phyloP scores from a whole-genome alignment of 1,284 basidiomycete genomes.

The Cutaneotrichosporon cavernicola region DNA sequence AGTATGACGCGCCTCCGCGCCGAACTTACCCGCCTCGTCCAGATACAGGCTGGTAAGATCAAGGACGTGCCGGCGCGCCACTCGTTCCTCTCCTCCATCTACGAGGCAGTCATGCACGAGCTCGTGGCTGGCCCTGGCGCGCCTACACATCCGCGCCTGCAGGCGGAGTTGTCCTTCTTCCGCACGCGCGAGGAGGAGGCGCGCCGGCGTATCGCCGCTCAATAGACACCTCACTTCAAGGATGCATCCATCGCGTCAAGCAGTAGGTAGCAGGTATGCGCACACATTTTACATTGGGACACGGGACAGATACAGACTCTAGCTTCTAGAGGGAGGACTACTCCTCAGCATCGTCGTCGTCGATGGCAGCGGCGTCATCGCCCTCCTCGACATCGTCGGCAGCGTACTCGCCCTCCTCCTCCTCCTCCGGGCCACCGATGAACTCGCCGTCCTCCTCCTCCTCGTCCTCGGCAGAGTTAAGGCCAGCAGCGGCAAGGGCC shows the following conservation, averaged over 20 bases:
- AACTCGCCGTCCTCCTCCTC: constrained; percentile 31
- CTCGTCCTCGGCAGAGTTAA: constrained; percentile 28
- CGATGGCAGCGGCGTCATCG: constrained; percentile 30
- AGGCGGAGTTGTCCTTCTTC: constrained; percentile 63
- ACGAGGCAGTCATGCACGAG: constrained; percentile 71
- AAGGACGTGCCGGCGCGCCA: constrained; percentile 60
- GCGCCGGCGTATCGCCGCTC: constrained; percentile 50
- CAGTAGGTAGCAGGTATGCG: neutral
- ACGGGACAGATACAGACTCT: neutral
- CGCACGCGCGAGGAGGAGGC: constrained; percentile 62
- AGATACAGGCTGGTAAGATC: constrained; percentile 67
- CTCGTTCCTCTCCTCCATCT: constrained; percentile 69
- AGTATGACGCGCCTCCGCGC: constrained; percentile 82
- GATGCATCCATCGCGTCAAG: neutral
- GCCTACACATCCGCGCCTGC: constrained; percentile 60
- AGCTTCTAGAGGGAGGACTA: constrained; percentile 22
- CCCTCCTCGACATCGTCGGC: constrained; percentile 23
- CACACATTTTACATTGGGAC: constrained; percentile 1
- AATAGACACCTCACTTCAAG: constrained; percentile 3
- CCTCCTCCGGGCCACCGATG: constrained; percentile 29
- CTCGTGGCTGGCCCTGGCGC: constrained; percentile 60
- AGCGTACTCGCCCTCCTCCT: constrained; percentile 23
- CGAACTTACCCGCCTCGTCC: constrained; percentile 77
- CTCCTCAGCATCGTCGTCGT: constrained; percentile 31
- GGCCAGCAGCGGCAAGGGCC: constrained; percentile 41